Evolutionary conservation across 1,284 basidiomycete species (phyloP).

Genomic region (Vanrija sp.): DNA sequence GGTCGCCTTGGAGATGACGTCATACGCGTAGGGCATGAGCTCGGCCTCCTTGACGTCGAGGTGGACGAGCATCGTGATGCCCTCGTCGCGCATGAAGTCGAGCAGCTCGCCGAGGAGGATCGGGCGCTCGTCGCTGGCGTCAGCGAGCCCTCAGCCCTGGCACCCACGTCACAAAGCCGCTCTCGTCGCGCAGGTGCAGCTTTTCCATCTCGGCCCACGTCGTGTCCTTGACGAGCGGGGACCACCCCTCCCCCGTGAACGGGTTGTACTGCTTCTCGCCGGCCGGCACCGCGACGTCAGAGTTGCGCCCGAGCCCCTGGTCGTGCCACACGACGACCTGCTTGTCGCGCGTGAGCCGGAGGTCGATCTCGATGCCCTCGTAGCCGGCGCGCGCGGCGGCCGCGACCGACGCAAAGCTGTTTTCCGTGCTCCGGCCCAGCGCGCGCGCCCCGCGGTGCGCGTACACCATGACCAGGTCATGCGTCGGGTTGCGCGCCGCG

Average conservation of each 20-base stretch:
- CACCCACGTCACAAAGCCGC: no score
- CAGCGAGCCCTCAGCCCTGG: no score
- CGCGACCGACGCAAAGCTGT: not conserved
- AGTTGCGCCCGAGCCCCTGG: not conserved
- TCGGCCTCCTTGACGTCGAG: slow-evolving; percentile 87
- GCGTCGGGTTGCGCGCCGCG: no score
- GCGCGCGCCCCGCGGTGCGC: no score
- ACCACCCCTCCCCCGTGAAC: slow-evolving; percentile 1
- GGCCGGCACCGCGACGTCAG: not conserved
- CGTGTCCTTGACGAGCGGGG: slow-evolving; percentile 1
- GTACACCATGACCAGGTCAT: no score
- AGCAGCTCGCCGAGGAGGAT: not conserved
- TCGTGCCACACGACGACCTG: slow-evolving; percentile 2
- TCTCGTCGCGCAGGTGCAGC: not conserved
- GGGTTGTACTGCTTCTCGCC: slow-evolving; percentile 2
- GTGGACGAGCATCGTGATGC: slow-evolving; percentile 57
- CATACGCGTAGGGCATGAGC: slow-evolving; percentile 66
- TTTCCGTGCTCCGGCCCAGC: no score
- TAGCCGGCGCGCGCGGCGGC: not conserved
- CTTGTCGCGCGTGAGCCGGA: not conserved
- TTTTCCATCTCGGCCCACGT: slow-evolving; percentile 2
- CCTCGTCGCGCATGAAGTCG: not conserved
- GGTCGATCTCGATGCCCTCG: slow-evolving; percentile 3
- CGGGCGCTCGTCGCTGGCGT: not conserved
- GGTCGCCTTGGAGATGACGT: not conserved